phyloP scores from a whole-genome alignment of 495 filamentous ascomycete genomes.

The Copromyces sp. region DNA sequence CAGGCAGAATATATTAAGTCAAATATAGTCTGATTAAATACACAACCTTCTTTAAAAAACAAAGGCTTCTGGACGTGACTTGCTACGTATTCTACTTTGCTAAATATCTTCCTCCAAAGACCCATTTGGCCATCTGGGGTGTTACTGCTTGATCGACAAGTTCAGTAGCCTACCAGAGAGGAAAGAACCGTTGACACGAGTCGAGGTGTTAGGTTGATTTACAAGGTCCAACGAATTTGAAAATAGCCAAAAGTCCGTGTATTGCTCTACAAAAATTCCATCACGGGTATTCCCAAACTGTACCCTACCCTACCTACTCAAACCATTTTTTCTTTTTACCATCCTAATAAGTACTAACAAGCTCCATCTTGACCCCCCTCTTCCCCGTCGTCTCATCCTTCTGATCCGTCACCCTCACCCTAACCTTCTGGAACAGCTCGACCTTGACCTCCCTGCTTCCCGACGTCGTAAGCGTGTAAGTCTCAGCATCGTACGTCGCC shows the following conservation, averaged over 20 bases:
- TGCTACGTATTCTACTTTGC: no score
- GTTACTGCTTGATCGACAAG: no score
- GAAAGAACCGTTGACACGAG: no score
- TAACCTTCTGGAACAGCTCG: slow-evolving; percentile 83
- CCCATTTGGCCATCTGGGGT: no score
- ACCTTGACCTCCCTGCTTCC: slow-evolving; percentile 48
- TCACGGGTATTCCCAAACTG: neutral
- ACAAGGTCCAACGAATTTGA: no score
- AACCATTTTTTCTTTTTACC: neutral
- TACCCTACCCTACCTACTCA: neutral
- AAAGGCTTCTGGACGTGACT: neutral
- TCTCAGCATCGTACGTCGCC: slow-evolving; percentile 71
- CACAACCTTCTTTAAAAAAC: neutral
- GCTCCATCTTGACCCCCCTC: slow-evolving; percentile 67
- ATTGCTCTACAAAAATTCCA: neutral
- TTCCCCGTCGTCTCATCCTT: slow-evolving; percentile 92
- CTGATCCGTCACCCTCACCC: slow-evolving; percentile 78
- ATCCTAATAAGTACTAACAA: slow-evolving; percentile 33
- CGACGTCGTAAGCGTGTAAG: slow-evolving; percentile 56
- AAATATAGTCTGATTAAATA: neutral
- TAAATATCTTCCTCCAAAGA: no score
- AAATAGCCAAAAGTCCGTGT: neutral
- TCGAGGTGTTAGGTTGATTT: no score
- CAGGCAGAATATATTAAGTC: neutral
- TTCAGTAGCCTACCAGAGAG: no score